Base-by-base conservation (phyloP, 106 monocot species). In the Allium fistulosum region DNA sequence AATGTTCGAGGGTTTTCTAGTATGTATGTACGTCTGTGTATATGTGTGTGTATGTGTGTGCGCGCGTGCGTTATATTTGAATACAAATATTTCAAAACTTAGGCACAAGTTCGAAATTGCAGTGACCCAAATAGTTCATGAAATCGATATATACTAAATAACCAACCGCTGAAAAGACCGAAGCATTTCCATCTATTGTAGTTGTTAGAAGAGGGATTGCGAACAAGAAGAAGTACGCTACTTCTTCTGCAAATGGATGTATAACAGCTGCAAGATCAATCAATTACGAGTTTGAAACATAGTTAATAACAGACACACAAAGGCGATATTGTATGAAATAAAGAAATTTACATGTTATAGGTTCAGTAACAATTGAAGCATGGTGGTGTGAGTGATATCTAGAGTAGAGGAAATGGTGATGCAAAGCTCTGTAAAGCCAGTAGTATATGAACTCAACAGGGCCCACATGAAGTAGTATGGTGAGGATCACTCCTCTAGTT, bases 41-140 rank as follows among this genome's bases (percentile, higher is more conserved):
- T n/a, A n/a, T n/a, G n/a, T n/a, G n/a, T n/a, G n/a, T 22, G 22
- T 22, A 1, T 22, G 1, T 22, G 1, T 22, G 22, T 0, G 1
- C 1, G 22, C 22, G 1, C 1, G 22, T 1, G 1, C 22, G 22
- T 22, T 22, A 0, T 22, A 22, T 22, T 22, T 22, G 22, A 22
- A 1, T 22, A 22, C 0, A 22, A 22, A 22, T 22, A n/a, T n/a
- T n/a, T n/a, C n/a, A 22, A 22, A 22, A 77, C 58, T 65, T 79
- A 4, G 91, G 91, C 15, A 91, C 77, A 4, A 91, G 64, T 68
- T 91, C 91, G 66, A 91, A 87, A 79, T 91, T 91, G 84, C 91
- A 91, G 70, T 91, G 91, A n/a, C 91, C 91, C 73, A 87, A 61
- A 68, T 91, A 79, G 75, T 87, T 91, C 91, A 91, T 91, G 77